phyloP scores from a whole-genome alignment of 176 grass and related monocot species.

The Chloris gayana region DNA sequence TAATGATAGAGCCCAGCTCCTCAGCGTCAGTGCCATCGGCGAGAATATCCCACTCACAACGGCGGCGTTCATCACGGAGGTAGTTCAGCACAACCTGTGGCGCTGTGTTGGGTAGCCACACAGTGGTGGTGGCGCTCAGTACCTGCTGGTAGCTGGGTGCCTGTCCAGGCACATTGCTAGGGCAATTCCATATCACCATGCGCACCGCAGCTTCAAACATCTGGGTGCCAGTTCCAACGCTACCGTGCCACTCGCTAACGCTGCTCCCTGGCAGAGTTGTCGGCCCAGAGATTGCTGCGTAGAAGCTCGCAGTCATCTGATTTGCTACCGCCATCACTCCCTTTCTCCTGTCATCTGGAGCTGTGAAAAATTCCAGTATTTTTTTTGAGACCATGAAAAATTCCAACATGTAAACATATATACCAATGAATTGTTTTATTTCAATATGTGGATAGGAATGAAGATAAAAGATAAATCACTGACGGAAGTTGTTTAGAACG shows the following conservation, averaged over 20 bases:
- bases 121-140: constrained; percentile 37
- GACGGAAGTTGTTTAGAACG: neutral
- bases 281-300: constrained; percentile 5
- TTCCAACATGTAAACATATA: neutral
- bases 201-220: constrained; percentile 13
- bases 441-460: neutral
- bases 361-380: neutral
- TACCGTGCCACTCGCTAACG: constrained; percentile 2
- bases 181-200: constrained; percentile 10
- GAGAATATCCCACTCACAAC: constrained; percentile 48
- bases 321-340: constrained; percentile 36
- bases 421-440: no score
- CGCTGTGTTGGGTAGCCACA: constrained; percentile 35
- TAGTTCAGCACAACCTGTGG: constrained; percentile 40
- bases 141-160: no score
- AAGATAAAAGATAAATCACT: neutral
- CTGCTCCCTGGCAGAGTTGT: neutral
- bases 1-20: constrained; percentile 43
- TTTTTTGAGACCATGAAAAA: no score
- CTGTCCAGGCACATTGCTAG: no score
- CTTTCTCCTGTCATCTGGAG: neutral
- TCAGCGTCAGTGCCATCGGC: constrained; percentile 14
- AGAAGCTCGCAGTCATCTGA: constrained; percentile 54
- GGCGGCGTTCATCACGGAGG: constrained; percentile 33
- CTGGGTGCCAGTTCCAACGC: neutral